Conservation (phyloP, 495 filamentous ascomycete genomes). For the Daldinia concentrica region DNA sequence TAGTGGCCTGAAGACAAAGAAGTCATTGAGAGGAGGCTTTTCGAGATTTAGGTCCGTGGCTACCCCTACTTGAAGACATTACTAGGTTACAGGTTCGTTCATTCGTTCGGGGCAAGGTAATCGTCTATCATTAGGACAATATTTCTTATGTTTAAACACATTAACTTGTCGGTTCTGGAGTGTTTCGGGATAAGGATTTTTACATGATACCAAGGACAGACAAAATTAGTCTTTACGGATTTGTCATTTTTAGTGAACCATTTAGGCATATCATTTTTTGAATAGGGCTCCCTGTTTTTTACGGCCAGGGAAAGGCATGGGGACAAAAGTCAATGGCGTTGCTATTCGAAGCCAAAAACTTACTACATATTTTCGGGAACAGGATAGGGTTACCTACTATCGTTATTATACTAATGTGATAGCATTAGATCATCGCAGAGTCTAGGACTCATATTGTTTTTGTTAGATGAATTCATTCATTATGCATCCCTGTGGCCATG, state of each 20-base stretch:
- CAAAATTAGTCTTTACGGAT: neutral
- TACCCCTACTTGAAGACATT: neutral
- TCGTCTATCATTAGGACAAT: neutral
- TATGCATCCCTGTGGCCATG: constrained; percentile 16
- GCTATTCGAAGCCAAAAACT: neutral
- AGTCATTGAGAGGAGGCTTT: constrained; percentile 16
- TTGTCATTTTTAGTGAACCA: neutral
- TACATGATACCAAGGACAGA: constrained; percentile 4
- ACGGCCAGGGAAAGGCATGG: neutral
- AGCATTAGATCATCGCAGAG: neutral
- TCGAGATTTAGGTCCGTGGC: constrained; percentile 24
- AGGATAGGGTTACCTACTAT: neutral
- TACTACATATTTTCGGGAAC: neutral
- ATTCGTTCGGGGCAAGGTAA: neutral
- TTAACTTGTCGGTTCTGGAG: neutral
- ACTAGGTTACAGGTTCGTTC: neutral
- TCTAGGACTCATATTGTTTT: neutral
- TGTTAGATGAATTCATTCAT: constrained; percentile 30
- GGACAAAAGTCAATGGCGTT: neutral
- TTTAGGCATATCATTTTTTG: no score
- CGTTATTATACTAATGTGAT: neutral
- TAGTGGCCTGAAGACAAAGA: constrained; percentile 22
- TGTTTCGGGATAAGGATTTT: neutral
- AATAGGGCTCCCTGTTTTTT: neutral
- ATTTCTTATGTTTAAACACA: neutral